phyloP scores from a whole-genome alignment of 495 filamentous ascomycete genomes.

The Parmelia sp. region DNA sequence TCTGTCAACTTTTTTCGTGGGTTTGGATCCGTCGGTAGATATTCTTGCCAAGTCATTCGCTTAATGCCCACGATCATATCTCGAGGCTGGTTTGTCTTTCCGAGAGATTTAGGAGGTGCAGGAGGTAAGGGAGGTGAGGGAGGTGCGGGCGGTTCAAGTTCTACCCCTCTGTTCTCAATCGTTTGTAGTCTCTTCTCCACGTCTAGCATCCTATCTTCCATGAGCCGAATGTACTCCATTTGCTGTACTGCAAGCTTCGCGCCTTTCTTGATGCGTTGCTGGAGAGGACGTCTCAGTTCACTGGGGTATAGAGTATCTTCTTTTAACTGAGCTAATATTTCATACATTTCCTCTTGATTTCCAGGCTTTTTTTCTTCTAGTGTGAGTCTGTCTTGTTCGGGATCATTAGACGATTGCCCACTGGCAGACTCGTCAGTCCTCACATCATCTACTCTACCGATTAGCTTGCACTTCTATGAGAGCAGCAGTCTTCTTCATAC shows the following conservation, averaged over 20 bases:
- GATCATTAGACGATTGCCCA: not conserved
- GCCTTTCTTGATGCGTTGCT: constrained; percentile 8
- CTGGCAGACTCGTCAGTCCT: not conserved
- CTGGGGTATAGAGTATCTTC: too few species aligned
- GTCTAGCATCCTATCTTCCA: constrained; percentile 9
- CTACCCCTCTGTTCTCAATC: not conserved
- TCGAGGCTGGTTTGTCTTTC: not conserved
- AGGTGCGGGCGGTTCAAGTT: too few species aligned
- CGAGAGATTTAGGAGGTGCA: too few species aligned
- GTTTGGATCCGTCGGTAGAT: not conserved
- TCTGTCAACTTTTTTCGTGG: not conserved
- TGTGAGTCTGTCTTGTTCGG: not conserved
- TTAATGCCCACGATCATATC: not conserved
- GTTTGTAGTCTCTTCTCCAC: not conserved
- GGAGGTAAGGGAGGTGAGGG: too few species aligned
- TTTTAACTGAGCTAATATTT: too few species aligned
- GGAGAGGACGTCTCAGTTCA: too few species aligned
- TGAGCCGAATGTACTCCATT: not conserved
- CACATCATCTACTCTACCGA: not conserved
- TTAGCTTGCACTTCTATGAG: not conserved
- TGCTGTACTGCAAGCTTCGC: constrained; percentile 4
- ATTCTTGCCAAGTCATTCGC: not conserved
- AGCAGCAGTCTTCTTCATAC: not conserved
- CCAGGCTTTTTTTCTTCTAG: not conserved
- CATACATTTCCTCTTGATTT: too few species aligned